These are phyloP conservation scores for Haplosporangium sp. DNA, from an alignment of 371 early-diverging fungal genomes.

Conservation along the genomic window DNA sequence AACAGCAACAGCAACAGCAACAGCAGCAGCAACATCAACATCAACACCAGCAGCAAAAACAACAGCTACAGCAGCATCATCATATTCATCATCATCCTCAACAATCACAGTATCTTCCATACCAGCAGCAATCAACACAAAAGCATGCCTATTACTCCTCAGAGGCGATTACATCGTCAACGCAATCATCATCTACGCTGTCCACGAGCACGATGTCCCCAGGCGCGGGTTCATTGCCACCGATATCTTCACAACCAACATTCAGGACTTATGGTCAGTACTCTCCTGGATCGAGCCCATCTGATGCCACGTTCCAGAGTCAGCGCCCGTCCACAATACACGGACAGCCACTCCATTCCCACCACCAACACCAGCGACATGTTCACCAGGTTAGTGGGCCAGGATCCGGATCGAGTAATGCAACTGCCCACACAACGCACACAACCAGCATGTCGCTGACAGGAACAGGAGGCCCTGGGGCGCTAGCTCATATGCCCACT, in stretches of 20 bases:
- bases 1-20: slow-evolving; percentile 12
- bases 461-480: background rate
- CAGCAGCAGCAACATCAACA: slow-evolving; percentile 3
- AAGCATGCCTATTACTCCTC: slow-evolving; percentile 26
- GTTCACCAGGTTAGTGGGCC: slow-evolving; percentile 11
- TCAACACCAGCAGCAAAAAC: slow-evolving; percentile 15
- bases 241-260: slow-evolving; percentile 35
- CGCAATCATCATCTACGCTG: slow-evolving; percentile 10
- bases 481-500: slow-evolving; percentile 11
- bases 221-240: slow-evolving; percentile 19
- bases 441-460: slow-evolving; percentile 3
- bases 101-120: slow-evolving; percentile 4
- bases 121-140: slow-evolving; percentile 20
- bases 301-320: slow-evolving; percentile 20
- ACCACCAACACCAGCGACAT: slow-evolving; percentile 30
- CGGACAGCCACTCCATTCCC: slow-evolving; percentile 15
- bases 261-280: slow-evolving; percentile 35
- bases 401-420: slow-evolving; percentile 5
- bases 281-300: slow-evolving; percentile 24
- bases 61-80: slow-evolving; percentile 4
- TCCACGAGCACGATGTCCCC: background rate
- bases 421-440: slow-evolving; percentile 14
- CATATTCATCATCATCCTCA: slow-evolving; percentile 14
- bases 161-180: slow-evolving; percentile 17
- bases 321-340: slow-evolving; percentile 3